Conservation (phyloP, 345 rosid species). For the Erodium maritimum region DNA sequence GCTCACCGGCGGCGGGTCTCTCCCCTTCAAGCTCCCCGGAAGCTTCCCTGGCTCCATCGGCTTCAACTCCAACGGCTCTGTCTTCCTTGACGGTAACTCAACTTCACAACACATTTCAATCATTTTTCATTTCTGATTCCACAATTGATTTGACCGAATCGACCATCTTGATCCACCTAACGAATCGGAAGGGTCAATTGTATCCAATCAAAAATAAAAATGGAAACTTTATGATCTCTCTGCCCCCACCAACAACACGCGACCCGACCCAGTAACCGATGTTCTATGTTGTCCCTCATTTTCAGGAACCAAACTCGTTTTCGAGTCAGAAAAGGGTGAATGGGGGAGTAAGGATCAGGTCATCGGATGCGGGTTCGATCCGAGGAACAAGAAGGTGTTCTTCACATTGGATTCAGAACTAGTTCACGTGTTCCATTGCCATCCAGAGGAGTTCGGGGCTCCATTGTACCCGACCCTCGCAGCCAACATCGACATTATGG, state of each 20-base stretch:
- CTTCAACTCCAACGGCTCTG: conserved; percentile 74
- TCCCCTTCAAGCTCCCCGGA: conserved; percentile 58
- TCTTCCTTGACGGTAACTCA: conserved; percentile 71
- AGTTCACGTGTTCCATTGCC: conserved; percentile 42
- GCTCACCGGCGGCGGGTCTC: conserved; percentile 45
- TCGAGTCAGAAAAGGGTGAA: conserved; percentile 37
- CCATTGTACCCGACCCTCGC: conserved; percentile 56
- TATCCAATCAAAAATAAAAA: no score
- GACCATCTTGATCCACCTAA: no score
- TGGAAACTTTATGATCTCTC: no score
- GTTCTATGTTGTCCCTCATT: no score
- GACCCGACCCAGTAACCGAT: no score
- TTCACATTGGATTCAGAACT: conserved; percentile 49
- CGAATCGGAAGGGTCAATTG: no score
- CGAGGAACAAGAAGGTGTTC: conserved; percentile 46
- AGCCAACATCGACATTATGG: conserved; percentile 28
- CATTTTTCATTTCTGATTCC: no score
- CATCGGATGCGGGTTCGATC: conserved; percentile 62
- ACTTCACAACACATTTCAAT: no score
- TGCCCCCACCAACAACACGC: no score
- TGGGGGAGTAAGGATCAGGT: conserved; percentile 39
- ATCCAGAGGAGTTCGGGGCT: conserved; percentile 40
- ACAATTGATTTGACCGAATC: no score
- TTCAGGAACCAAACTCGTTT: conserved; percentile 56
- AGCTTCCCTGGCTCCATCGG: conserved; percentile 77